Conservation (phyloP, 1,284 basidiomycete species). For the Microbotryomycetes sp. region DNA sequence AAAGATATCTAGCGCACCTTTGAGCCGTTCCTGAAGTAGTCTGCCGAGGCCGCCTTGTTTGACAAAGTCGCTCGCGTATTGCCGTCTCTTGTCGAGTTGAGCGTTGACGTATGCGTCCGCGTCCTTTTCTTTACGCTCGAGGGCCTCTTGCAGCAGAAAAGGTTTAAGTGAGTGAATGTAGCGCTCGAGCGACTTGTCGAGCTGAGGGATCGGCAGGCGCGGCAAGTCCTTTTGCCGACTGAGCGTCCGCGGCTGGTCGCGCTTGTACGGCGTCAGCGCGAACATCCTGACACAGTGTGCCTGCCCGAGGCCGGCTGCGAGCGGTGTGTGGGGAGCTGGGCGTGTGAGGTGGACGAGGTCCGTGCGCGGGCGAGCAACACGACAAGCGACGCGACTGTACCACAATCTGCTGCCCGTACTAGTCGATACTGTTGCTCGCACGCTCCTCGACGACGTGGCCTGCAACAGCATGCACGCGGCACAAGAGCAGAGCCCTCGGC, state of each 20-base stretch:
- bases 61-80: slow-evolving; percentile 67
- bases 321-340: neutral
- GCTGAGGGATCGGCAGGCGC: slow-evolving; percentile 76
- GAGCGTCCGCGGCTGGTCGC: slow-evolving; percentile 45
- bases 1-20: slow-evolving; percentile 50
- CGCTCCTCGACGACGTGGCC: too few species aligned
- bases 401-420: too few species aligned
- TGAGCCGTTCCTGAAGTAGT: slow-evolving; percentile 67
- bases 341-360: neutral
- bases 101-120: slow-evolving; percentile 52
- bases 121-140: slow-evolving; percentile 32
- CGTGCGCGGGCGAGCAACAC: neutral
- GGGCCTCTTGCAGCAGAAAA: slow-evolving; percentile 65
- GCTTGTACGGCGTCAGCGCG: slow-evolving; percentile 39
- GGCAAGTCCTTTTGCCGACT: slow-evolving; percentile 42
- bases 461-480: too few species aligned
- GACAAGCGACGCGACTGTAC: neutral
- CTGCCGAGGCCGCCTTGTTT: slow-evolving; percentile 56
- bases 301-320: neutral
- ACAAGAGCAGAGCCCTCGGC: too few species aligned
- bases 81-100: slow-evolving; percentile 55
- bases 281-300: slow-evolving; percentile 44
- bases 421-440: too few species aligned
- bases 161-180: slow-evolving; percentile 78
- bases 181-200: slow-evolving; percentile 66